Conservation (phyloP, 2,329 filamentous ascomycete genomes). For the Raffaelea ambrosiae region DNA sequence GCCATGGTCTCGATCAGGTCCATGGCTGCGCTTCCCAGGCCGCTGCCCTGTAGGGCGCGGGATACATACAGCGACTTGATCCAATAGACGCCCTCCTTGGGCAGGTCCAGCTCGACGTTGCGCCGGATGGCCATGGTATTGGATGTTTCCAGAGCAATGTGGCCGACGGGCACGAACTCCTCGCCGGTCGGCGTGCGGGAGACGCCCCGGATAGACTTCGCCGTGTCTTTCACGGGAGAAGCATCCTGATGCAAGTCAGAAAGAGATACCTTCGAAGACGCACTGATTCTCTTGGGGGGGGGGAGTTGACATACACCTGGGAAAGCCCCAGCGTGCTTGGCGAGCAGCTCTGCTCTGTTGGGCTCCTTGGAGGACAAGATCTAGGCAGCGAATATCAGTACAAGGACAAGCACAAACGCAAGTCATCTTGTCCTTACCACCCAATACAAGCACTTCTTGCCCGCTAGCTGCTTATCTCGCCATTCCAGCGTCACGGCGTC, state of each 20-base stretch:
- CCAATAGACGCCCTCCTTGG: background rate
- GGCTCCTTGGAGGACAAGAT: too few species aligned
- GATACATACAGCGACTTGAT: background rate
- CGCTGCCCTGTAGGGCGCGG: background rate
- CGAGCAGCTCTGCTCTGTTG: too few species aligned
- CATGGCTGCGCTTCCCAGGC: background rate
- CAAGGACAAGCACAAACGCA: too few species aligned
- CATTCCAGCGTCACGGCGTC: background rate
- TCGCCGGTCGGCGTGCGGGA: background rate
- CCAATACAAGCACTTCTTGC: background rate
- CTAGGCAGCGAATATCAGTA: too few species aligned
- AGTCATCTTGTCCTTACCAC: background rate
- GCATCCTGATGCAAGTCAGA: too few species aligned
- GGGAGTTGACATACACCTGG: too few species aligned
- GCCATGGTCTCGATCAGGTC: background rate
- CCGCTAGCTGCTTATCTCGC: background rate
- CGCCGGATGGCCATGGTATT: background rate
- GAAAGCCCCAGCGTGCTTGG: too few species aligned
- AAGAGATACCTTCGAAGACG: too few species aligned
- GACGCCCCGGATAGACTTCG: background rate
- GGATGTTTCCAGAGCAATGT: background rate
- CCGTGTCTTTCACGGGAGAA: background rate
- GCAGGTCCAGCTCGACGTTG: background rate
- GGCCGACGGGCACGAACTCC: background rate
- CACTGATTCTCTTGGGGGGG: too few species aligned